Evolutionary conservation across 352 stramenopile genomes (phyloP), one percentile per base, ranked within the genome.

Genomic region (Plasmopara muralis): DNA sequence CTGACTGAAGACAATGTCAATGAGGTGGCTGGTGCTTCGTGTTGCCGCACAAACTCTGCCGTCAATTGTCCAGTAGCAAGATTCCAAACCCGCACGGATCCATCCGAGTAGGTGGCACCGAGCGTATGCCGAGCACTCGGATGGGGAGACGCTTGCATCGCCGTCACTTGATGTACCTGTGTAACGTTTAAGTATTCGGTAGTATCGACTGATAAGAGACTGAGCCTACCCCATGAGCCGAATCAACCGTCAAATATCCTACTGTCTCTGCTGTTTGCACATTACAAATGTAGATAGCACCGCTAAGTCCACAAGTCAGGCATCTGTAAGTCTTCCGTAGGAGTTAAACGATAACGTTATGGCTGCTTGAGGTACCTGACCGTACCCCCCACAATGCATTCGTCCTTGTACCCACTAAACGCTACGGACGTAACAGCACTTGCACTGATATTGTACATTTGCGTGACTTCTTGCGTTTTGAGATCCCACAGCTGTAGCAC

Each of bases 361-460:
- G 15, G 6, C 9, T 18, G 10, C 12, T 37, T 15, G 13, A 13
- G 41, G 25, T 61, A 87, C 78, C 72, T 83, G 14, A 76, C 70
- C 52, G 66, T 86, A n/a, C 78, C 78, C 13, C 70, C 74, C n/a
- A 85, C 71, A 16, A 87, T 68, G 34, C 72, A 72, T 38, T 89
- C 79, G 54, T 89, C 76, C 47, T 85, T 87, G 60, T 83, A 82
- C 14, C 79, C 79, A 34, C 70, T 82, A 43, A 89, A 89, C 0
- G 70, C 59, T 18, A 89, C 72, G 7, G 64, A 83, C 3, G 70
- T 83, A 56, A 90, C 66, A 16, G 70, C 57, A 35, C 73, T 90
- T 10, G 75, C 64, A 47, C 77, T 82, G 48, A 84, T 68, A 43
- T 56, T 74, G 52, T 86, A 88, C 15, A 56, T 70, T 55, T 90